These are phyloP conservation scores for Nitzschia sp. DNA, from an alignment of 108 stramenopile species.

Conservation along the genomic window DNA sequence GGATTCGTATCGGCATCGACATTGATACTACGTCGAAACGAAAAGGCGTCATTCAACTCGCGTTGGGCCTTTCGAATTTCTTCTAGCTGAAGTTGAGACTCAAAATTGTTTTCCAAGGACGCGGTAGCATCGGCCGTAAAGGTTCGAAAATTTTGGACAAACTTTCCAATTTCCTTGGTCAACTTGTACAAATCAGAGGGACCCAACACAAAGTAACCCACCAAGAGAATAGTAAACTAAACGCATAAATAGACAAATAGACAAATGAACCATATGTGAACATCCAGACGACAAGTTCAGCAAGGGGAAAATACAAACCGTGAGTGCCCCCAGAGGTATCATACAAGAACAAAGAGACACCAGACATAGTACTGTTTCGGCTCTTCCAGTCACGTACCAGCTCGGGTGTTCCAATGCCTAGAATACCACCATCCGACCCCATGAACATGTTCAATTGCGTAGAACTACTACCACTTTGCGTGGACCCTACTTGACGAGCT, in stretches of 20 bases:
- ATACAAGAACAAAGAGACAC: background rate
- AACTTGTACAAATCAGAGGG: conserved; percentile 87
- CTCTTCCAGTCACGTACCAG: conserved; percentile 68
- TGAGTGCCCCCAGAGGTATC: too few species aligned
- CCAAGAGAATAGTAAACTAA: conserved; percentile 70
- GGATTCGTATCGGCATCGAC: conserved; percentile 60
- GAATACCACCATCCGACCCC: conserved; percentile 80
- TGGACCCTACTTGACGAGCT: too few species aligned
- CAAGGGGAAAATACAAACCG: too few species aligned
- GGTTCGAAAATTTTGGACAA: conserved; percentile 78
- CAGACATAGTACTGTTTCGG: background rate
- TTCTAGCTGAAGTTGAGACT: conserved; percentile 84
- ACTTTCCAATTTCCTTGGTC: conserved; percentile 86
- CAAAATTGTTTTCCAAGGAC: conserved; percentile 79
- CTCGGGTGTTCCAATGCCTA: conserved; percentile 86
- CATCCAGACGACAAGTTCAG: background rate
- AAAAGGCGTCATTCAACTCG: conserved; percentile 66
- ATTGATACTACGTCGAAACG: conserved; percentile 88
- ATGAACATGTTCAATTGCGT: conserved; percentile 65
- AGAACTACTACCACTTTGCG: too few species aligned
- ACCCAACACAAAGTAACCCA: conserved; percentile 90
- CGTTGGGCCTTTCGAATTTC: conserved; percentile 36
- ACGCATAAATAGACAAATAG: conserved; percentile 4
- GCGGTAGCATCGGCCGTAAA: conserved; percentile 68
- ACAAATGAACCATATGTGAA: too few species aligned